Base-by-base conservation (phyloP, 1,139 yeast genomes). In the Pichia sp. region DNA sequence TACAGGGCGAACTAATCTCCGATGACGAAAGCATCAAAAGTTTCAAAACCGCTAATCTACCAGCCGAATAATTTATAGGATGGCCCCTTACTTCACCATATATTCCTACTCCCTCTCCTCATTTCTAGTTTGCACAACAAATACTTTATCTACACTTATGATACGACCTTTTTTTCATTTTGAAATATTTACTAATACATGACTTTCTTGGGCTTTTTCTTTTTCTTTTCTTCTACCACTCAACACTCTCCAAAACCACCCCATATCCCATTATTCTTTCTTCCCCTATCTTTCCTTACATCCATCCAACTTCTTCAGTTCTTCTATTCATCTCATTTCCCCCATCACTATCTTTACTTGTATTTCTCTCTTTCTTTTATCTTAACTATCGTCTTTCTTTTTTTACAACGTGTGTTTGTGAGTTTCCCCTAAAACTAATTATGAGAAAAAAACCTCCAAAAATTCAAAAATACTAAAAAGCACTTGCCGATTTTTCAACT, bases 21-120 rank as follows among this genome's bases (percentile, higher is more conserved):
- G 50, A 44, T 44, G 53, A 50, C 6, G 52, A 46, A 22, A 50
- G 53, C 34, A 40, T 47, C 16, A 44, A 44, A 25, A 50, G 53
- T 36, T 50, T 41, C 19, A 50, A 50, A 41, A 44, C 52, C 10
- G 42, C 48, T 4, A 40, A 34, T 40, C 21, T 48, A 30, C 19
- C 41, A n/a, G 13, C 51, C 10, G 42, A 48, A 28, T 51, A 18
- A 25, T 6, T 25, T 6, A 25, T 21, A 37, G 26, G 42, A 39
- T 39, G 42, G 26, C 42, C 42, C 12, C 8, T 39, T 34, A 16
- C n/a, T 34, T n/a, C 16, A 7, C 37, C 28, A 22, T 9, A 21
- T 16, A 26, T 25, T 6, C 41, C 48, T 36, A 16, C 23, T 16
- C 4, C 7, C 13, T 12, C 34, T 34, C 7, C n/a, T n/a, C 3